These are phyloP conservation scores for Rhinocladiella similis DNA, from an alignment of 2,329 filamentous ascomycete genomes.

Conservation along the genomic window DNA sequence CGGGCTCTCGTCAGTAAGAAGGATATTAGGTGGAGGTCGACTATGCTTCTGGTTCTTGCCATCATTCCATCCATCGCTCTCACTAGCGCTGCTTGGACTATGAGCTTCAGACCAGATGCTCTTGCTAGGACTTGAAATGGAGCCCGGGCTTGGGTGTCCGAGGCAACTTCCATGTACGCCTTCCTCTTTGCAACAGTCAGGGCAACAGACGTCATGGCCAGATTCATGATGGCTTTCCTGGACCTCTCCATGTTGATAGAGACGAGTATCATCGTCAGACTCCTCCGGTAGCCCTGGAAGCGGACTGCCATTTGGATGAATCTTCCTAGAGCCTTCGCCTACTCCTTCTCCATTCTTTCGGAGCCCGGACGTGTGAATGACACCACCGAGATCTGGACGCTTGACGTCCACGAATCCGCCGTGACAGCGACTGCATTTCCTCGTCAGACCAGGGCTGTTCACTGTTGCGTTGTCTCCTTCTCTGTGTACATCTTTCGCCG, in stretches of 20 bases:
- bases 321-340: conserved; percentile 6
- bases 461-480: conserved; percentile 5
- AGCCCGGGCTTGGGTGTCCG: conserved; percentile 26
- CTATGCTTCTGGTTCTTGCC: background rate
- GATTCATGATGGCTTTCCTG: conserved; percentile 1
- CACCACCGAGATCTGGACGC: conserved; percentile 19
- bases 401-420: conserved; percentile 25
- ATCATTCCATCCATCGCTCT: conserved; percentile 5
- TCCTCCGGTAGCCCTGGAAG: conserved; percentile 17
- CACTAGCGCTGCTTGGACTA: conserved; percentile 14
- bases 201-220: conserved; percentile 27
- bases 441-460: conserved; percentile 18
- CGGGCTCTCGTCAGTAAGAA: background rate
- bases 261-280: background rate
- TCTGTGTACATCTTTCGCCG: background rate
- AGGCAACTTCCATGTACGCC: conserved; percentile 30
- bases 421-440: conserved; percentile 27
- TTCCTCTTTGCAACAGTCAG: conserved; percentile 25
- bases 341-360: conserved; percentile 12
- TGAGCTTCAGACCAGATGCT: conserved; percentile 16
- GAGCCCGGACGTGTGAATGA: conserved; percentile 20
- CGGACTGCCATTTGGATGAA: conserved; percentile 14
- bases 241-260: background rate
- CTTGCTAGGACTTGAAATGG: conserved; percentile 12
- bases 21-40: background rate